Base-by-base conservation (phyloP, 306 rosid species). In the Heteromeles arbutifolia region DNA sequence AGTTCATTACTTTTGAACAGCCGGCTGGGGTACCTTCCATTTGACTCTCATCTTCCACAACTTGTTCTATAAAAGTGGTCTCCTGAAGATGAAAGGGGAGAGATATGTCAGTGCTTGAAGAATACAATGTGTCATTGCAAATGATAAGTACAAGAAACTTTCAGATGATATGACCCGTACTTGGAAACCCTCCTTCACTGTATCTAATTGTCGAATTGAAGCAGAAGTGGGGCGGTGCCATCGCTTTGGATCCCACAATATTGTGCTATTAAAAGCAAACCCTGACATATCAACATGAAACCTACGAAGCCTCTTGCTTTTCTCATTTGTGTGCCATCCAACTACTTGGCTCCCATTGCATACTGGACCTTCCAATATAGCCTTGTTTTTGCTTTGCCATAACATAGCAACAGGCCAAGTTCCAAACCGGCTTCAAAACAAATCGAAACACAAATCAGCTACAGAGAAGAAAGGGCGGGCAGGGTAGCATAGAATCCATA, bases 261-360 rank as follows among this genome's bases (percentile, higher is more conserved):
- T 89, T 84, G 98, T 88, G 85, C 98, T 96, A 66, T 96, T 96
- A 84, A 96, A 92, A 81, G 98, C 99, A 87, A 96, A 96, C 61
- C 99, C 99, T 19, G 99, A 90, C 99, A 96, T 96, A 81, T 96
- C 99, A 82, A 96, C 98, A 80, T 96, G 99, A 86, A 96, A 96
- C 88, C 99, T 88, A 9, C 97, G 89, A 37, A 96, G 90, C 82
- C 88, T 88, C 83, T 86, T 90, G 74, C 97, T 92, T 85, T 86
- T 96, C 86, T 90, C 97, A 79, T 96, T 96, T 32, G 99, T 96
- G 79, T 92, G 97, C 99, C 99, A 96, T 72, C 99, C 99, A 77
- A 84, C 77, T 82, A 96, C 96, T 90, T 86, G 96, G 81, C 91
- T 92, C 57, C 91, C 91, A 75, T 96, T 92, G 86, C 99, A 96